phyloP scores from a whole-genome alignment of 139 green algal genomes.

The Auxenochlorella pyrenoidosa region DNA sequence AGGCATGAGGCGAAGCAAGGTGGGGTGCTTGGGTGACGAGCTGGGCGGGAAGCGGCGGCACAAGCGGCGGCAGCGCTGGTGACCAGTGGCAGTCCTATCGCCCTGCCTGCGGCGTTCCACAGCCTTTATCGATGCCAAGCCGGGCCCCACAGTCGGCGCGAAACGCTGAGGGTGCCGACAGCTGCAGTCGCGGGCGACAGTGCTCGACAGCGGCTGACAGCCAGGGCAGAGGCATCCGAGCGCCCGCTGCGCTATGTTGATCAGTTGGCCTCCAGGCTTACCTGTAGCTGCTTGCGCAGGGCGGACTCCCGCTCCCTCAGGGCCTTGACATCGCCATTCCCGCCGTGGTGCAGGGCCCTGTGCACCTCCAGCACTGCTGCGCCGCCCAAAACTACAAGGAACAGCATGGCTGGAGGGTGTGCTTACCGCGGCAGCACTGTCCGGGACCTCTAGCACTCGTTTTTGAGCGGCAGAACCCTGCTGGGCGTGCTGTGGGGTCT shows the following conservation, averaged over 20 bases:
- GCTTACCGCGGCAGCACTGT: not conserved
- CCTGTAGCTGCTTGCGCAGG: slow-evolving; percentile 43
- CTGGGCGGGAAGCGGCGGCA: not conserved
- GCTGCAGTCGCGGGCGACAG: not conserved
- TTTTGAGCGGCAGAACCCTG: not conserved
- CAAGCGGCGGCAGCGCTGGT: not conserved
- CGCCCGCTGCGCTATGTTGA: not conserved
- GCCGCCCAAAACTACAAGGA: slow-evolving; percentile 31
- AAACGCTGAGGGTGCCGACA: not conserved
- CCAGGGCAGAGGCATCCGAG: too few species aligned
- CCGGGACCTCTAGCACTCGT: not conserved
- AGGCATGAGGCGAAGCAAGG: not conserved
- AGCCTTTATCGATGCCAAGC: too few species aligned
- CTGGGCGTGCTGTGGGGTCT: not conserved
- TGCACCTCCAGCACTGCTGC: slow-evolving; percentile 49
- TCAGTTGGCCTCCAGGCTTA: not conserved
- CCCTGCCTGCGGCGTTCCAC: too few species aligned
- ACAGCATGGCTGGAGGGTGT: not conserved
- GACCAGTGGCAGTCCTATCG: too few species aligned
- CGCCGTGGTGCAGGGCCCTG: slow-evolving; percentile 29
- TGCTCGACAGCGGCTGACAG: not conserved
- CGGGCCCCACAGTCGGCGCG: too few species aligned
- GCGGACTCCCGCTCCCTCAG: slow-evolving; percentile 32
- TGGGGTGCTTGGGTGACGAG: not conserved
- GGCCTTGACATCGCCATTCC: slow-evolving; percentile 27